These are phyloP conservation scores for Plasmodium vivax DNA, from an alignment of 169 alveolate species.

Conservation along the genomic window DNA sequence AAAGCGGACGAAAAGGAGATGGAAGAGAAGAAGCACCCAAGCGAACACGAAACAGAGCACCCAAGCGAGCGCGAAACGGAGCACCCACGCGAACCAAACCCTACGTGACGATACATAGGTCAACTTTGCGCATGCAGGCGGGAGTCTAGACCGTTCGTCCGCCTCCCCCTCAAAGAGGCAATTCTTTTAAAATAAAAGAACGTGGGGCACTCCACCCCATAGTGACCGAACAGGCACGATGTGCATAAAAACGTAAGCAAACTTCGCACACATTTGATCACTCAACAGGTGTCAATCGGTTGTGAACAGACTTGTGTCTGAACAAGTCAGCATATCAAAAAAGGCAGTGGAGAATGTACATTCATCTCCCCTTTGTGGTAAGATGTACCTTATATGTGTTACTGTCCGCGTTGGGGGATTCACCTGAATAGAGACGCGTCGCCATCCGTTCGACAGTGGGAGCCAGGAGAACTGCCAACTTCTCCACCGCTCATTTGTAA, in stretches of 20 bases:
- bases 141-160: neutral
- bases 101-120: neutral
- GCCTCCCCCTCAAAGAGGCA: neutral
- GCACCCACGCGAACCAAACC: neutral
- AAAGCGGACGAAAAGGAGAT: no score
- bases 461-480: neutral
- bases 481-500: neutral
- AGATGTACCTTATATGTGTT: neutral
- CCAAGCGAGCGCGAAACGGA: neutral
- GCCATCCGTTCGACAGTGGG: neutral
- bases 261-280: neutral
- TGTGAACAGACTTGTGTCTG: neutral
- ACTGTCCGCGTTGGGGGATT: neutral
- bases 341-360: neutral
- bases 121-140: neutral
- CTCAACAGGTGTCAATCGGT: neutral
- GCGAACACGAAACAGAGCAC: no score
- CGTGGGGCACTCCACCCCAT: neutral
- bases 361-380: neutral
- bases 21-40: no score
- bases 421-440: neutral
- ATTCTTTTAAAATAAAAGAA: neutral
- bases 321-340: neutral
- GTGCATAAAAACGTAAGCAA: neutral
- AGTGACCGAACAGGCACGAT: neutral